Conservation (phyloP, 176 grass and related monocot genomes). For the Cenchrus purpureus region DNA sequence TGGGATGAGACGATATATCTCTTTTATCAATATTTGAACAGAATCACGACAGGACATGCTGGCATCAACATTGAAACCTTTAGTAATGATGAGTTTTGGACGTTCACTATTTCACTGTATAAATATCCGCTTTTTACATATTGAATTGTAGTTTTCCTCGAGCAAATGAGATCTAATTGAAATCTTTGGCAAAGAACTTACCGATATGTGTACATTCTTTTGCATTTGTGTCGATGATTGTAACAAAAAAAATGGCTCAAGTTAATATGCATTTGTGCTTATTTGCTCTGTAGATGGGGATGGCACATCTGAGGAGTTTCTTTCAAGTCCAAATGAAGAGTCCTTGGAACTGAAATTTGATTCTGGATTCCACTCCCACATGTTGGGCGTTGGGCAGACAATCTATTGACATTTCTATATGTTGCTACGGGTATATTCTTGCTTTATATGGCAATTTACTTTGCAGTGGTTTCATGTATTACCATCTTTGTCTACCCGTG, state of each 20-base stretch:
- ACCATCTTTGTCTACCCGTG: neutral
- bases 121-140: slow-evolving; percentile 3
- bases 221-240: neutral
- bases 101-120: neutral
- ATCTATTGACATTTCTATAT: no score
- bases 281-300: neutral
- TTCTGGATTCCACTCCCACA: neutral
- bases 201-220: neutral
- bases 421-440: neutral
- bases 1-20: neutral
- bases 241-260: slow-evolving; percentile 1
- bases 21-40: neutral
- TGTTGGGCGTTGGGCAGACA: no score
- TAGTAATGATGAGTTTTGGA: slow-evolving; percentile 6
- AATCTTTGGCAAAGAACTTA: neutral
- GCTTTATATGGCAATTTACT: neutral
- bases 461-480: neutral
- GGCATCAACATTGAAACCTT: neutral
- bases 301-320: no score
- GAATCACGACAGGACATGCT: neutral
- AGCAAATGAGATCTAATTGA: slow-evolving; percentile 25
- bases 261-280: slow-evolving; percentile 11
- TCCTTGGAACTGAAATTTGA: no score
- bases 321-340: no score
- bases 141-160: neutral